Conservation (phyloP, 108 stramenopile genomes). For the Conticribra weissflogii region DNA sequence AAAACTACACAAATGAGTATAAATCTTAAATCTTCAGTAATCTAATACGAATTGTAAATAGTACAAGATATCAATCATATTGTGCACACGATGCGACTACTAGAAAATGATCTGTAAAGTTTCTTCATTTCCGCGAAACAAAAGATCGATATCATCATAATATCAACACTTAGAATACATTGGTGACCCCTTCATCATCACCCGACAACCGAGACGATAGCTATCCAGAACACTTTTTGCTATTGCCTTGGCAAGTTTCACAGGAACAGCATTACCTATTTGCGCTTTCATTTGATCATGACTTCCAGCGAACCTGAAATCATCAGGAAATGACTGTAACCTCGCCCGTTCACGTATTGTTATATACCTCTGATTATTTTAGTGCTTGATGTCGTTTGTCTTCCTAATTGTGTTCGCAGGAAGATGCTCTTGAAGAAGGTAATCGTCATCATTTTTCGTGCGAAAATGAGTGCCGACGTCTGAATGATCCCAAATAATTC, state of each 20-base stretch:
- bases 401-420: constrained; percentile 46
- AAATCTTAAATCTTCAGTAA: too few relatives aligned
- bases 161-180: too few relatives aligned
- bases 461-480: constrained; percentile 4
- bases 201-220: too few relatives aligned
- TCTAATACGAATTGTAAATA: too few relatives aligned
- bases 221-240: constrained; percentile 38
- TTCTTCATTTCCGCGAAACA: too few relatives aligned
- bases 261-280: constrained; percentile 66
- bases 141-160: too few relatives aligned
- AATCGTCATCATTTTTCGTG: constrained; percentile 8
- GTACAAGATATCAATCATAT: too few relatives aligned
- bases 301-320: constrained; percentile 40
- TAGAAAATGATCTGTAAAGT: too few relatives aligned
- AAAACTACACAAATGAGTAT: too few relatives aligned
- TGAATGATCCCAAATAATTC: constrained; percentile 20
- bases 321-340: constrained; percentile 50
- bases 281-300: constrained; percentile 28
- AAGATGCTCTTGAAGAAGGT: constrained; percentile 1
- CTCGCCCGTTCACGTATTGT: constrained; percentile 45
- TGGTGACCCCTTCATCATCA: too few relatives aligned
- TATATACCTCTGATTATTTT: constrained; percentile 20
- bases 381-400: constrained; percentile 35
- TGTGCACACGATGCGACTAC: too few relatives aligned
- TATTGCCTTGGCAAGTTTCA: constrained; percentile 44